These are phyloP conservation scores for Aspergillus sclerotiicarbonarius DNA, from an alignment of 495 filamentous ascomycete species.

Conservation along the genomic window DNA sequence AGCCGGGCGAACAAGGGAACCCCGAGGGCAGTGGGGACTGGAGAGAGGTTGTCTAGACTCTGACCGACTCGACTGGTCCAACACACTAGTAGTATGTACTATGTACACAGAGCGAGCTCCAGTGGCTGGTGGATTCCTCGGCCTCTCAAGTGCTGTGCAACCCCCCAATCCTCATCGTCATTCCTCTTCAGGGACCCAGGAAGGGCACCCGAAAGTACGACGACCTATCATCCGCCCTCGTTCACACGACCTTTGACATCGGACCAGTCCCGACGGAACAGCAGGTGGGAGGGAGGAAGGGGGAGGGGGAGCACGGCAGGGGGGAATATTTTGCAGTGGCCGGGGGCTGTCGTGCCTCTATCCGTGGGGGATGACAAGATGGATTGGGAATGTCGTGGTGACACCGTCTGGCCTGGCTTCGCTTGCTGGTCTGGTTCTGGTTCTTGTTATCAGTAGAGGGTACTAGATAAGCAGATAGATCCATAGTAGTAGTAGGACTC, in stretches of 20 bases:
- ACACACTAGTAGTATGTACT: no score
- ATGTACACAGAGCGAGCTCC: constrained; percentile 13
- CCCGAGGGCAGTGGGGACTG: neutral
- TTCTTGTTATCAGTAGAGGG: no score
- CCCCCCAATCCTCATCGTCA: constrained; percentile 8
- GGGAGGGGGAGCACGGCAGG: neutral
- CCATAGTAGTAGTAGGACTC: no score
- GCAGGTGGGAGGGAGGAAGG: neutral
- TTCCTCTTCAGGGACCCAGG: constrained; percentile 2
- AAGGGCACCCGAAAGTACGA: constrained; percentile 12
- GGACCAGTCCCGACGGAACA: constrained; percentile 1
- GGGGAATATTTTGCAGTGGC: neutral
- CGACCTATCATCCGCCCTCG: constrained; percentile 13
- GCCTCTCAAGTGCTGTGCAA: neutral
- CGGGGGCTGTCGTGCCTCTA: neutral
- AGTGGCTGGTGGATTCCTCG: constrained; percentile 13
- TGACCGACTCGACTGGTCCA: constrained; percentile 28
- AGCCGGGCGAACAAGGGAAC: constrained; percentile 1
- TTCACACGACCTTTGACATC: constrained; percentile 1
- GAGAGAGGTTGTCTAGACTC: constrained; percentile 25
- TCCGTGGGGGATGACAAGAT: neutral
- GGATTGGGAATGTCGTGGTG: neutral
- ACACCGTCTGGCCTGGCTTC: no score
- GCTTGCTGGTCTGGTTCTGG: no score
- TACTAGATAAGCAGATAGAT: no score